Evolutionary conservation across 768 basidiomycete species (phyloP).

Genomic region (Trametes cubensis): DNA sequence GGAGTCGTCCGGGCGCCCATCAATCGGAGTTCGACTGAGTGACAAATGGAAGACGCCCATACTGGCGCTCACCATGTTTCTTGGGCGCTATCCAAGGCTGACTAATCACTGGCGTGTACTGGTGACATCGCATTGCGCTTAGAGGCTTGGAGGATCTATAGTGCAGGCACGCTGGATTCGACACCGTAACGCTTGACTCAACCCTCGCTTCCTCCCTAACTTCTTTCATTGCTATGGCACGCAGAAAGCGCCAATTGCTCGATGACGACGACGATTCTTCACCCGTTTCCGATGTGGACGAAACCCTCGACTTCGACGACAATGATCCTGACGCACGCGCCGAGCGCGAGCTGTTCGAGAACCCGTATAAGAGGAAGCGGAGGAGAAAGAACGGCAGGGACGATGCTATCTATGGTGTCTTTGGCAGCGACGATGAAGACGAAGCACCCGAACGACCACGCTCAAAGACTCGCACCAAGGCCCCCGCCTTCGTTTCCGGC

Average conservation of each 20-base stretch:
- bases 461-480: slow-evolving; percentile 56
- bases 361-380: slow-evolving; percentile 75
- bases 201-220: not conserved
- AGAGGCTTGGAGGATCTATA: not conserved
- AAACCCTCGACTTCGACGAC: slow-evolving; percentile 43
- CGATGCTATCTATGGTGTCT: slow-evolving; percentile 75
- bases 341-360: slow-evolving; percentile 75
- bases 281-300: slow-evolving; percentile 53
- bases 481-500: slow-evolving; percentile 72
- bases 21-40: slow-evolving; percentile 22
- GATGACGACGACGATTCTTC: slow-evolving; percentile 75
- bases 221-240: slow-evolving; percentile 56
- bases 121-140: not conserved
- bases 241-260: slow-evolving; percentile 74
- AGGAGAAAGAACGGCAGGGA: slow-evolving; percentile 68
- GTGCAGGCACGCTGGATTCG: not conserved
- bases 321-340: slow-evolving; percentile 65
- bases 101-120: not conserved
- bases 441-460: slow-evolving; percentile 42
- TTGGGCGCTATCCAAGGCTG: not conserved
- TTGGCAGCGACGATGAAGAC: slow-evolving; percentile 71
- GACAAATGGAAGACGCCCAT: not conserved
- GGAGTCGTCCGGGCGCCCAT: slow-evolving; percentile 18
- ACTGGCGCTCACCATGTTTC: too few relatives aligned
- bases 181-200: not conserved